phyloP scores from a whole-genome alignment of 73 alveolate species.

The Breviolum minutum region DNA sequence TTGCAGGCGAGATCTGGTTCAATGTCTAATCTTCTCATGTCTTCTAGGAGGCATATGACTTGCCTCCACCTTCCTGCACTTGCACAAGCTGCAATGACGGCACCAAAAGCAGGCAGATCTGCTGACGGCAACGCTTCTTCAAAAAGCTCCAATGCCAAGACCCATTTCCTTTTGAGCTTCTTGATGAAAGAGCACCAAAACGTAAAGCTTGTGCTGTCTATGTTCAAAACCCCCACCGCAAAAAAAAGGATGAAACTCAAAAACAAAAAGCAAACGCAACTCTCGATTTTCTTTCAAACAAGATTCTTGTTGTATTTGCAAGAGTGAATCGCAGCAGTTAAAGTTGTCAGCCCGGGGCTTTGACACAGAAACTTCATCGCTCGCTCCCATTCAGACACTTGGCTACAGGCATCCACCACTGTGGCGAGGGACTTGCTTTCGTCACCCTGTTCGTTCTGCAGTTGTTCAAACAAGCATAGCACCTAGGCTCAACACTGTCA shows the following conservation, averaged over 20 bases:
- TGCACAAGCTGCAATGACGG: not conserved
- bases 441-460: not conserved
- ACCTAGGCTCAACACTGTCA: not conserved
- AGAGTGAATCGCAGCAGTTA: constrained; percentile 40
- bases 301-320: not conserved
- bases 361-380: not conserved
- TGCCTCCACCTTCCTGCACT: constrained; percentile 41
- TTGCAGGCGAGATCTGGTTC: constrained; percentile 17
- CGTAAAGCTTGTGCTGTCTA: no score
- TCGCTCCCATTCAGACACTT: not conserved
- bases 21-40: not conserved
- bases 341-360: not conserved
- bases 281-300: not conserved
- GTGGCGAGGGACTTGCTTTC: not conserved
- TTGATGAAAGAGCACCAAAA: no score
- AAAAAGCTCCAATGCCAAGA: not conserved
- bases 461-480: not conserved
- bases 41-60: constrained; percentile 6
- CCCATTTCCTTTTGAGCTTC: constrained; percentile 6
- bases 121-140: not conserved
- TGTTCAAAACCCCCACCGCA: no score
- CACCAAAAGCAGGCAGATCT: constrained; percentile 32
- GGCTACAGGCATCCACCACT: not conserved
- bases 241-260: no score
- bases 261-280: no score